Evolutionary conservation across 1,284 basidiomycete species (phyloP), one percentile per base, ranked within the genome.

Genomic region (Microbotryum saponariae): DNA sequence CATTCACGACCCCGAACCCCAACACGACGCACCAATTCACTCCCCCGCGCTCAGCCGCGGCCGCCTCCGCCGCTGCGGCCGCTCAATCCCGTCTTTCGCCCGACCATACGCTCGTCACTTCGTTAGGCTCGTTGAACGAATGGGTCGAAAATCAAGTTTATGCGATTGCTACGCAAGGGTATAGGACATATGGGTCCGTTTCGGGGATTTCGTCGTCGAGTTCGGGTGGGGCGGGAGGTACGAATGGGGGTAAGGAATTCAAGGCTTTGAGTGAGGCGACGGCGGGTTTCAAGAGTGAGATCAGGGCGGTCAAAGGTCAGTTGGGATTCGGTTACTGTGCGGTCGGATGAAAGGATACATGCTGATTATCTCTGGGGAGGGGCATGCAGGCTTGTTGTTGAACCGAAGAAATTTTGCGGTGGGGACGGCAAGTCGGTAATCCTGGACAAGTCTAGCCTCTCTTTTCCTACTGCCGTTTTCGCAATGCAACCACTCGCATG

Each of bases 401-500:
- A 67, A 67, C 31, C 59, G 65, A 0, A 46, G 65, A n/a, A 67
- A 63, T 33, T 67, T 67, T 46, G 56, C 48, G 20, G 27, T 23
- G 2, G 48, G 37, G 37, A 42, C 37, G 10, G 37, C 37, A 42
- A 18, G 37, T 42, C 37, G 37, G 37, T 42, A 16, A 18, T 42
- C 37, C 12, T 16, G 14, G 4, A 27, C 27, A 27, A 27, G 4
- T 27, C 27, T 31, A 31, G 31, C 12, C 37, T 42, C 12, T 42
- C 37, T 42, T 42, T 42, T 18, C 16, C 37, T 27, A 27, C 27
- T 27, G 27, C 27, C 1, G 27, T 12, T 42, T 16, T 42, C 37
- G 37, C 37, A 42, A 16, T 42, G 12, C 14, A 42, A 4, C 4
- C 9, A 6, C 37, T 42, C 37, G 37, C 12, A 42, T 42, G 37